Conservation (phyloP, 495 filamentous ascomycete species). For the Letharia lupina region DNA sequence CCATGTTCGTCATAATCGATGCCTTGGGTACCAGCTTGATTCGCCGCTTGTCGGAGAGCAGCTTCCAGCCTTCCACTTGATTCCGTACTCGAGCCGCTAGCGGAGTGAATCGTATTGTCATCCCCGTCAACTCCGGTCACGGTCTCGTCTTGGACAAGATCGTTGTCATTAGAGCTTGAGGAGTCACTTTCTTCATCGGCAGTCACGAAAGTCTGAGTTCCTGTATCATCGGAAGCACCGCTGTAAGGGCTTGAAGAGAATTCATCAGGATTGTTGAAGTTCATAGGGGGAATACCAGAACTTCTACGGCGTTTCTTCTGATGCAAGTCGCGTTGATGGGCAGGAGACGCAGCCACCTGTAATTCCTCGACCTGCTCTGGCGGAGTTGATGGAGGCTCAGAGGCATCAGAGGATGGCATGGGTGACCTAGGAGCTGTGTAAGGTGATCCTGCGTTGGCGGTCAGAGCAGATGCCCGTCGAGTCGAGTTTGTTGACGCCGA, state of each 20-base stretch:
- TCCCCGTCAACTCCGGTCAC: constrained; percentile 58
- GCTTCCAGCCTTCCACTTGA: constrained; percentile 65
- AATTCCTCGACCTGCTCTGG: constrained; percentile 54
- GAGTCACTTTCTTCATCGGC: constrained; percentile 45
- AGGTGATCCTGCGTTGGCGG: constrained; percentile 37
- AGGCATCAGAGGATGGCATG: constrained; percentile 37
- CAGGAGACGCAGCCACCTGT: constrained; percentile 54
- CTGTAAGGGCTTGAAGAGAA: constrained; percentile 76
- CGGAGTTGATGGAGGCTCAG: constrained; percentile 58
- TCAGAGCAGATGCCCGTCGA: constrained; percentile 56
- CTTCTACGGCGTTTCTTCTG: constrained; percentile 57
- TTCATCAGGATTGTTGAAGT: constrained; percentile 55
- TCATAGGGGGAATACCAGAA: constrained; percentile 52
- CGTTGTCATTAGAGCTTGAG: constrained; percentile 42
- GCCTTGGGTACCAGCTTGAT: constrained; percentile 57
- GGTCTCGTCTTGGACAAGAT: constrained; percentile 61
- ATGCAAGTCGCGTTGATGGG: constrained; percentile 58
- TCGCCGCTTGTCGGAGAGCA: constrained; percentile 65
- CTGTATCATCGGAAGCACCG: constrained; percentile 55
- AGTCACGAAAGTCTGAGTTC: constrained; percentile 35
- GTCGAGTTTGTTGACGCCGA: constrained; percentile 65
- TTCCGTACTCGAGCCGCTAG: constrained; percentile 48
- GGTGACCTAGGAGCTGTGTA: constrained; percentile 38
- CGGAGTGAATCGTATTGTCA: constrained; percentile 56
- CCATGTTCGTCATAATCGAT: constrained; percentile 48